phyloP scores from a whole-genome alignment of 306 rosid genomes.

The Urtica urens region DNA sequence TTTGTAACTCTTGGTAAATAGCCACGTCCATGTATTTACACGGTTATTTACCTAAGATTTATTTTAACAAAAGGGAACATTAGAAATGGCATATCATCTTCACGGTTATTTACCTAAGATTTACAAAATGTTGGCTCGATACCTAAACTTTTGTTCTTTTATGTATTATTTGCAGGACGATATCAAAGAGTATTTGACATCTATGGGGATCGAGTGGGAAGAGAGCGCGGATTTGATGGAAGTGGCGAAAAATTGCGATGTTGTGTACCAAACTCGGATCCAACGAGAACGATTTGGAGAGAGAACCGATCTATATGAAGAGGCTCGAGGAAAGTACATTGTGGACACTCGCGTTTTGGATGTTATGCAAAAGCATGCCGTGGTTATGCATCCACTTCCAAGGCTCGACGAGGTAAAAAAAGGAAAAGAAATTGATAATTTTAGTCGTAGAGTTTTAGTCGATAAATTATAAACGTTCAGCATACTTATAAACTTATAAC shows the following conservation, averaged over 20 bases:
- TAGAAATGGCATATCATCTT: too few relatives aligned
- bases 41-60: too few relatives aligned
- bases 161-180: conserved; percentile 47
- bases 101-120: too few relatives aligned
- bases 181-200: conserved; percentile 62
- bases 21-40: too few relatives aligned
- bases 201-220: conserved; percentile 66
- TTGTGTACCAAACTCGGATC: conserved; percentile 86
- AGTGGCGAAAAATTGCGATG: conserved; percentile 72
- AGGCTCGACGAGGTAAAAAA: conserved; percentile 85
- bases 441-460: too few relatives aligned
- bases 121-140: too few relatives aligned
- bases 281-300: conserved; percentile 76
- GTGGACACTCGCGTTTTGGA: conserved; percentile 47
- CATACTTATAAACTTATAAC: too few relatives aligned
- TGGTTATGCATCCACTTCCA: conserved; percentile 92
- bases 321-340: conserved; percentile 82
- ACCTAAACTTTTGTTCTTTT: neutral
- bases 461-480: too few relatives aligned
- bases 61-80: too few relatives aligned
- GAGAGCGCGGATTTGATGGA: conserved; percentile 73
- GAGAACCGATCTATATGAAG: conserved; percentile 62
- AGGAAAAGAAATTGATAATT: too few relatives aligned
- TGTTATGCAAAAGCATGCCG: conserved; percentile 65
- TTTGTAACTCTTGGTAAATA: too few relatives aligned